These are phyloP conservation scores for Grigorovia jiainica DNA, from an alignment of 805 yeast genomes.

Conservation along the genomic window DNA sequence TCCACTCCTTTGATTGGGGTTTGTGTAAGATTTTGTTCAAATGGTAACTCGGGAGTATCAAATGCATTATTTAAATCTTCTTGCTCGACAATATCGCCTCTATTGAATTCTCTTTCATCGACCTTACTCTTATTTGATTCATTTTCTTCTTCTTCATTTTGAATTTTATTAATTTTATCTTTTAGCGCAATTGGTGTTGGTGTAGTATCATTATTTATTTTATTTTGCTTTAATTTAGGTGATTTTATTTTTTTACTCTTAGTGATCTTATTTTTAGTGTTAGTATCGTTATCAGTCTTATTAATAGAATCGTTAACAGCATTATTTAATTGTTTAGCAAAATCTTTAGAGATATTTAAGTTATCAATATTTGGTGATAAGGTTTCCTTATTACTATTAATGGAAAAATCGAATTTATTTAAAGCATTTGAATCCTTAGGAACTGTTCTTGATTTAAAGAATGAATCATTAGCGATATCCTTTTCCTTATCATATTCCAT, in stretches of 20 bases:
- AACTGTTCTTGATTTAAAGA: too few species aligned
- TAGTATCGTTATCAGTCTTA: not conserved
- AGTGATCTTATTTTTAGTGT: too few species aligned
- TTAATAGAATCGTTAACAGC: conserved; percentile 7
- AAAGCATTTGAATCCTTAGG: too few species aligned
- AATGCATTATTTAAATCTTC: too few species aligned
- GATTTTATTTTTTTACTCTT: too few species aligned
- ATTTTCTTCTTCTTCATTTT: not conserved
- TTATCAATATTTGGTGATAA: conserved; percentile 27
- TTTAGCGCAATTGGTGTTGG: too few species aligned
- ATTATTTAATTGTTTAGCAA: conserved; percentile 30
- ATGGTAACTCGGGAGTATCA: conserved; percentile 15
- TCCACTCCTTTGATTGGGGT: too few species aligned
- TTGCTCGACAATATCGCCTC: too few species aligned
- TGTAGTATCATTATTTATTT: not conserved
- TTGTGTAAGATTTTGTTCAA: conserved; percentile 12
- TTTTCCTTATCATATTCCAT: not conserved
- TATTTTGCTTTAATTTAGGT: too few species aligned
- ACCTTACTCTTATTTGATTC: not conserved
- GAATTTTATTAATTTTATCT: too few species aligned
- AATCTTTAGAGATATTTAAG: conserved; percentile 26
- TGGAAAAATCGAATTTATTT: conserved; percentile 14
- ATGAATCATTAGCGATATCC: not conserved
- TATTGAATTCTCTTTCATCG: not conserved
- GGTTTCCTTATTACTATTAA: conserved; percentile 18